Percentiles rank a stretch among this genome's conserved stretches.
Conservation (phyloP, 83 land plant species). For the Diphasiastrum complanatum region DNA sequence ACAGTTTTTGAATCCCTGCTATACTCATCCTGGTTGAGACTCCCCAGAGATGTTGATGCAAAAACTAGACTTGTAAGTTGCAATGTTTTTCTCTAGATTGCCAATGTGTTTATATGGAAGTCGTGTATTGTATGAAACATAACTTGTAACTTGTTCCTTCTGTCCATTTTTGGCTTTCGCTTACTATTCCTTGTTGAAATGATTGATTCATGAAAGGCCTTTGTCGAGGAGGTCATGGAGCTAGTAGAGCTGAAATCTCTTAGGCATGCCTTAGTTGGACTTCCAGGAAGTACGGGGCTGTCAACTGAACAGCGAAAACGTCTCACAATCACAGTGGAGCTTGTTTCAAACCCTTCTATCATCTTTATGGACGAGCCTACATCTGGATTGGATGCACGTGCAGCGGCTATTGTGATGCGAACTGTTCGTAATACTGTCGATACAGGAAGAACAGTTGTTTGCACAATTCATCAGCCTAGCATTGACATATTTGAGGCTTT, state of each 20-base stretch:
- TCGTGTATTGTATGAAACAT: neutral
- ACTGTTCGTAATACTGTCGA: slow-evolving; percentile 37
- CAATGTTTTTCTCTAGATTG: neutral
- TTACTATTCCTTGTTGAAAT: too few species aligned
- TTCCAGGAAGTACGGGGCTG: slow-evolving; percentile 33
- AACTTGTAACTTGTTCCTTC: too few species aligned
- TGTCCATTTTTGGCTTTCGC: too few species aligned
- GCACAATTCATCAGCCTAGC: slow-evolving; percentile 40
- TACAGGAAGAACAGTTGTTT: slow-evolving; percentile 39
- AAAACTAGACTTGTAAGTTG: slow-evolving; percentile 19
- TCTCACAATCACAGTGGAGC: slow-evolving; percentile 36
- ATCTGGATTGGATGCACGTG: slow-evolving; percentile 38
- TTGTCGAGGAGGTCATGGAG: slow-evolving; percentile 36
- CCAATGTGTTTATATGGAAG: neutral
- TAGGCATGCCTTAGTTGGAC: slow-evolving; percentile 23
- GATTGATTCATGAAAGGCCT: too few species aligned
- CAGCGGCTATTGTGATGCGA: slow-evolving; percentile 38
- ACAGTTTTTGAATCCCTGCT: slow-evolving; percentile 39
- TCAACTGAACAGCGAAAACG: slow-evolving; percentile 37
- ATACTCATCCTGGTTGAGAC: slow-evolving; percentile 43
- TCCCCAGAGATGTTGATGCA: slow-evolving; percentile 22
- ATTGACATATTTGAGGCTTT: slow-evolving; percentile 39
- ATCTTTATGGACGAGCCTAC: slow-evolving; percentile 40
- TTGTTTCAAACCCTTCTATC: slow-evolving; percentile 39
- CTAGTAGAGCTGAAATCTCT: slow-evolving; percentile 24